Percentiles rank a stretch among this genome's conserved stretches.
Evolutionary conservation across 257 asterid genomes (phyloP).

Genomic region (Fraxinus anomala): DNA sequence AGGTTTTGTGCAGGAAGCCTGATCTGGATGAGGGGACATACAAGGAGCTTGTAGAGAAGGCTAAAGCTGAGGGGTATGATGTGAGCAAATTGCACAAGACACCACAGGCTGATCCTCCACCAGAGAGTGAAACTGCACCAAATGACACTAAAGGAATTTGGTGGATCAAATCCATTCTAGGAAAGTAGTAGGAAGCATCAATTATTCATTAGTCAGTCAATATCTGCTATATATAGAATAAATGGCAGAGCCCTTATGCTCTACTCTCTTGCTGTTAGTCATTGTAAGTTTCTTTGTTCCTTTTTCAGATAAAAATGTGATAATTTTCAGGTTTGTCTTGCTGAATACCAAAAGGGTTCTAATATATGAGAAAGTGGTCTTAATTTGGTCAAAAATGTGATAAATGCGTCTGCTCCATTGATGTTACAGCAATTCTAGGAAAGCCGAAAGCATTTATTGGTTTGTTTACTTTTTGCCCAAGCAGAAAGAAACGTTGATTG

Average conservation of each 20-base stretch:
- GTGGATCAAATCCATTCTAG: constrained; percentile 28
- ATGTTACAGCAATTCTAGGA: too few species aligned
- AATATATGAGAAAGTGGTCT: background rate
- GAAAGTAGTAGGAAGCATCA: constrained; percentile 9
- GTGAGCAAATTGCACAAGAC: constrained; percentile 29
- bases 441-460: too few species aligned
- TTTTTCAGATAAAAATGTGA: background rate
- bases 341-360: too few species aligned
- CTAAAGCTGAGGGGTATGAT: constrained; percentile 24
- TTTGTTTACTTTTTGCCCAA: too few species aligned
- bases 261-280: background rate
- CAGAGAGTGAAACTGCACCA: constrained; percentile 19
- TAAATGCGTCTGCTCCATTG: too few species aligned
- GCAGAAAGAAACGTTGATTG: too few species aligned
- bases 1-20: constrained; percentile 27
- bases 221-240: background rate
- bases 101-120: constrained; percentile 28
- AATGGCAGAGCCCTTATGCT: background rate
- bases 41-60: constrained; percentile 24
- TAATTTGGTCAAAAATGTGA: too few species aligned
- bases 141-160: constrained; percentile 28
- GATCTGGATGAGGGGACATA: constrained; percentile 17
- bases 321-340: too few species aligned
- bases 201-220: background rate
- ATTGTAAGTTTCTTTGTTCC: background rate